Base-by-base conservation (phyloP, 257 asterid genomes). In the Forsythia viridissima region DNA sequence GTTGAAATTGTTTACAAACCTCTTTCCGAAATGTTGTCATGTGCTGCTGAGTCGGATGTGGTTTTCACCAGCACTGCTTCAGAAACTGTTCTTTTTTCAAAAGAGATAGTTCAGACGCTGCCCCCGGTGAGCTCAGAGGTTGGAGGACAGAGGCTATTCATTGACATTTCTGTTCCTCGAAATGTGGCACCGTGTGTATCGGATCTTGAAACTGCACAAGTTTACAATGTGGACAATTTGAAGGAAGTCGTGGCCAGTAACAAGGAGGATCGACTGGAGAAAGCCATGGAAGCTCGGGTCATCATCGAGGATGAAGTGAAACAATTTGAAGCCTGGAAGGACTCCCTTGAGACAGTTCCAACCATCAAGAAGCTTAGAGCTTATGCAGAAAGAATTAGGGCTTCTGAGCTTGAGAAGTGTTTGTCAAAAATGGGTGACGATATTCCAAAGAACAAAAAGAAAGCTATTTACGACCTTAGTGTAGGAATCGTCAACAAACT, bases 41-140 rank as follows among this genome's bases (percentile, higher is more conserved):
- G 85, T 41, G 86, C 84, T 12, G 85, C 86, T 40, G 85, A 83
- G 69, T 80, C 91, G 34, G 91, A 87, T 81, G 82, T 85, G 44
- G 67, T 87, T 40, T 87, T 85, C 86, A 87, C 89, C 21, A 76
- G 91, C 70, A 87, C 91, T 46, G 91, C 91, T 70, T 87, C 89
- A 41, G 82, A 87, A 75, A 43, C 84, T 4, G 86, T 87, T 13
- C 74, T 87, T 80, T 81, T 83, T 67, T 57, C 78, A 15, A 85
- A 83, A 80, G 81, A 85, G 48, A 80, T 76, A 69, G 87, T 87
- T 70, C 81, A 77, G 57, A 52, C 68, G 3, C 85, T 87, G 8
- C 82, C 91, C 4, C 82, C 80, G 2, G 83, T 75, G 77, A 78
- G 83, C 80, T 68, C 82, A 20, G 78, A 46, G 66, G 55, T 77